These are phyloP conservation scores for Penicillium lividum DNA, from an alignment of 495 filamentous ascomycete genomes.

Conservation along the genomic window DNA sequence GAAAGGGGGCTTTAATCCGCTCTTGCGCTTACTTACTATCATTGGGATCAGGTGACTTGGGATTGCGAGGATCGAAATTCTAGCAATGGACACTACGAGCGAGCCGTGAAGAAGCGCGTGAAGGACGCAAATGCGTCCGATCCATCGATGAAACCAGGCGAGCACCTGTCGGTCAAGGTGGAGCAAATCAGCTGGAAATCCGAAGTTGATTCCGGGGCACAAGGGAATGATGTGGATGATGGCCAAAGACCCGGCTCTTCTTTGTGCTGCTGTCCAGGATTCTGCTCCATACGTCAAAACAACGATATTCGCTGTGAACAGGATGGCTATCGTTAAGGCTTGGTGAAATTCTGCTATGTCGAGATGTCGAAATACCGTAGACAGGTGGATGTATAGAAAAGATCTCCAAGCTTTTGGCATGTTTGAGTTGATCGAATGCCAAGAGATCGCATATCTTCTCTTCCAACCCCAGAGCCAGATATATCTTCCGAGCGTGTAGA, in stretches of 20 bases:
- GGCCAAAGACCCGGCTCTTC: constrained; percentile 6
- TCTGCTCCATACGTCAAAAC: too few species aligned
- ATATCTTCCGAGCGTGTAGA: too few species aligned
- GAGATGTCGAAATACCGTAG: too few species aligned
- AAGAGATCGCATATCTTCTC: too few species aligned
- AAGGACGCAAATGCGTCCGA: constrained; percentile 5
- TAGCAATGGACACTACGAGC: not conserved
- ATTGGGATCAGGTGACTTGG: not conserved
- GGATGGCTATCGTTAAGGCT: too few species aligned
- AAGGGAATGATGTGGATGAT: constrained; percentile 15
- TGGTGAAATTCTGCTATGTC: too few species aligned
- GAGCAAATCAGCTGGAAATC: constrained; percentile 13
- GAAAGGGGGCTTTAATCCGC: not conserved
- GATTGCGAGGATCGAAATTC: not conserved
- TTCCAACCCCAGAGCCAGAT: too few species aligned
- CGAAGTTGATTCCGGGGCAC: constrained; percentile 13
- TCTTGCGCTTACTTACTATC: not conserved
- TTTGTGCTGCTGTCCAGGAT: too few species aligned
- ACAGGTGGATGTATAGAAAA: too few species aligned
- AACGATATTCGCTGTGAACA: too few species aligned
- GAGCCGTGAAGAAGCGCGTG: constrained; percentile 13
- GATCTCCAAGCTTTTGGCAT: too few species aligned
- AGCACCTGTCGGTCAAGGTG: constrained; percentile 7
- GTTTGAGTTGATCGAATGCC: too few species aligned
- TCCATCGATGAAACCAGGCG: constrained; percentile 15